These are phyloP conservation scores for Gliomastix tumulicola DNA, from an alignment of 2,329 filamentous ascomycete genomes.

Conservation along the genomic window DNA sequence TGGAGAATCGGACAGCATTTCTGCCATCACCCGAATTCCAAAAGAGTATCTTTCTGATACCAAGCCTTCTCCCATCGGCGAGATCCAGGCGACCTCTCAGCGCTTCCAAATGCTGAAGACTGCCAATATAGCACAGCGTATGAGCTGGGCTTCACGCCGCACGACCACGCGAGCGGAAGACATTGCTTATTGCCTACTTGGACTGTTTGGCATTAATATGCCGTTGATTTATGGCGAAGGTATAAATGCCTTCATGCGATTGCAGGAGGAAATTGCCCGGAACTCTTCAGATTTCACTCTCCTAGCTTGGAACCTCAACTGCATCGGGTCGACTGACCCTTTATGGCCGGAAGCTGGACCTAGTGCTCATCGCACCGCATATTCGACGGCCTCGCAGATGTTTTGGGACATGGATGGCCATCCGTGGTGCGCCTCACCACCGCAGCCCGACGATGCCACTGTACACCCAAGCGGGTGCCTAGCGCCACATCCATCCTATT, in stretches of 20 bases:
- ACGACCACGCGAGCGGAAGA: constrained; percentile 16
- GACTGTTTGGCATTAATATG: constrained; percentile 21
- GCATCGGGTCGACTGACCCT: too few species aligned
- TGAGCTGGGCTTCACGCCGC: constrained; percentile 21
- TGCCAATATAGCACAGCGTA: constrained; percentile 11
- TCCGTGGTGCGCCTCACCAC: too few species aligned
- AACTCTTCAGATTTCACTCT: not conserved
- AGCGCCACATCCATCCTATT: too few species aligned
- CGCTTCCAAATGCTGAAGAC: too few species aligned
- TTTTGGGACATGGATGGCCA: too few species aligned
- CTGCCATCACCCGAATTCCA: constrained; percentile 17
- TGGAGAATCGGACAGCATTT: constrained; percentile 9
- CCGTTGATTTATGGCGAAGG: constrained; percentile 23
- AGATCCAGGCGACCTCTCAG: too few species aligned
- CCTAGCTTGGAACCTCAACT: not conserved
- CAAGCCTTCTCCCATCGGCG: not conserved
- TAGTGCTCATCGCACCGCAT: too few species aligned
- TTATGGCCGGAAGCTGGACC: too few species aligned
- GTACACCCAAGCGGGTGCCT: too few species aligned
- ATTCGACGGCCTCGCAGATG: too few species aligned
- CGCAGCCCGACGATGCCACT: too few species aligned
- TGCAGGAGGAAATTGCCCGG: constrained; percentile 12
- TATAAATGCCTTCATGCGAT: constrained; percentile 10
- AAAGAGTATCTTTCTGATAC: not conserved
- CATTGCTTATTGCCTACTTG: constrained; percentile 21